phyloP scores from a whole-genome alignment of 768 basidiomycete species.

The Panaeolus papilionaceus region DNA sequence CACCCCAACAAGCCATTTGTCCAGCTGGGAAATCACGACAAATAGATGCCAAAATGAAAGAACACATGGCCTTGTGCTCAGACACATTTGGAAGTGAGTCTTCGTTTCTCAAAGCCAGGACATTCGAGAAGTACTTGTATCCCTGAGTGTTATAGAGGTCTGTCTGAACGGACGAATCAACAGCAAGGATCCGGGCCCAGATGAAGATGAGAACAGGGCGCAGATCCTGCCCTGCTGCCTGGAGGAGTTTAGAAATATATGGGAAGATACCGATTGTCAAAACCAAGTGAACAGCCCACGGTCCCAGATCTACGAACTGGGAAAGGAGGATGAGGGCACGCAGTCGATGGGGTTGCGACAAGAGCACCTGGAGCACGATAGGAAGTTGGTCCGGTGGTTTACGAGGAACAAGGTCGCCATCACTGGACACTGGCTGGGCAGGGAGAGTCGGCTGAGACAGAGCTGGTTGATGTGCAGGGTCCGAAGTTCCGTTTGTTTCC shows the following conservation, averaged over 20 bases:
- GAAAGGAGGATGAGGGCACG: conserved; percentile 95
- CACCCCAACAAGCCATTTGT: conserved; percentile 84
- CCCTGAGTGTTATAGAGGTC: conserved; percentile 86
- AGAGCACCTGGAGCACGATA: conserved; percentile 95
- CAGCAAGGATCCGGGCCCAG: conserved; percentile 96
- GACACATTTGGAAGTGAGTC: conserved; percentile 86
- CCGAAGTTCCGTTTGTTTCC: conserved; percentile 6
- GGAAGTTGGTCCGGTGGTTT: conserved; percentile 97
- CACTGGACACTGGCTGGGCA: conserved; percentile 24
- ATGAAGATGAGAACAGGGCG: conserved; percentile 98
- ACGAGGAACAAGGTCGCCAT: conserved; percentile 73
- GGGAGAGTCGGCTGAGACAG: conserved; percentile 9
- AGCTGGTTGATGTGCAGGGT: not conserved
- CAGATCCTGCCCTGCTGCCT: conserved; percentile 94
- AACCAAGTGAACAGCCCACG: conserved; percentile 98
- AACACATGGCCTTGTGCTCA: conserved; percentile 98
- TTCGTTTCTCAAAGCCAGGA: conserved; percentile 74
- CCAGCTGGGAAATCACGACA: conserved; percentile 90
- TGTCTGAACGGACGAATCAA: conserved; percentile 91
- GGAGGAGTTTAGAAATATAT: conserved; percentile 95
- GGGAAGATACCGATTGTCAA: conserved; percentile 98
- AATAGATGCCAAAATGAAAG: conserved; percentile 91
- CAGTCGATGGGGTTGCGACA: conserved; percentile 95
- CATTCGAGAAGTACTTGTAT: conserved; percentile 85
- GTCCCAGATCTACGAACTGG: conserved; percentile 97